Percentiles rank a stretch among this genome's conserved stretches.
Evolutionary conservation across 2,329 filamentous ascomycete species (phyloP).

Genomic region (Biscogniauxia marginata): DNA sequence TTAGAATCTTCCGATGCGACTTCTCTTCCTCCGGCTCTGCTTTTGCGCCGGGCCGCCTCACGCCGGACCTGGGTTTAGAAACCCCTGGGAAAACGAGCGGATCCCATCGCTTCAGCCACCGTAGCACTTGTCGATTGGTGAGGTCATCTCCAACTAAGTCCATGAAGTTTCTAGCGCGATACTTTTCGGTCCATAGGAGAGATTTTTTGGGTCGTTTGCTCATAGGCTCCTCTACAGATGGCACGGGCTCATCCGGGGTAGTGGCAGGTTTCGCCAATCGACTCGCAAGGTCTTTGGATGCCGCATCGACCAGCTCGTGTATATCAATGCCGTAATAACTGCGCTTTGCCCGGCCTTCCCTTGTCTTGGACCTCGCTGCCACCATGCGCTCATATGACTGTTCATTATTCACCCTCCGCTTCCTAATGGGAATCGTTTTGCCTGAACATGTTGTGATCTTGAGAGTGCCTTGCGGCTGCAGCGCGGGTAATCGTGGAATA

Average conservation of each 20-base stretch:
- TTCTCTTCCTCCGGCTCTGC: constrained; percentile 64
- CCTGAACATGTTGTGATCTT: constrained; percentile 57
- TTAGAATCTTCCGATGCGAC: constrained; percentile 79
- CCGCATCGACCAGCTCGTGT: constrained; percentile 74
- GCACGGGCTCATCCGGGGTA: constrained; percentile 36
- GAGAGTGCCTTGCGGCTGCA: constrained; percentile 30
- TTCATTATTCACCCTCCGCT: constrained; percentile 46
- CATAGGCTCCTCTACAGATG: constrained; percentile 40
- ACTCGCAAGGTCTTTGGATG: constrained; percentile 56
- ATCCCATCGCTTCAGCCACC: constrained; percentile 96
- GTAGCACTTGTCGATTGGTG: constrained; percentile 84
- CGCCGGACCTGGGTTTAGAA: constrained; percentile 54
- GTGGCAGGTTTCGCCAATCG: constrained; percentile 26
- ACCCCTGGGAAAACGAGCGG: constrained; percentile 83
- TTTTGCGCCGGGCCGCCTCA: constrained; percentile 44
- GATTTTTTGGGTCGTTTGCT: constrained; percentile 47
- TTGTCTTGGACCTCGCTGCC: constrained; percentile 64
- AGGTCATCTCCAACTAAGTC: constrained; percentile 93
- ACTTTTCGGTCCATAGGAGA: constrained; percentile 94
- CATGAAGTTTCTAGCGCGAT: constrained; percentile 85
- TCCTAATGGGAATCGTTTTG: constrained; percentile 52
- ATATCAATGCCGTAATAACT: constrained; percentile 94
- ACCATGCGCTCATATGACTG: constrained; percentile 66
- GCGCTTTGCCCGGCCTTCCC: constrained; percentile 66
- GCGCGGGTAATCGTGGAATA: constrained; percentile 22